Evolutionary conservation across 129 eudicot genomes (phyloP), one percentile per base, ranked within the genome.

Genomic region (Arctium minus): DNA sequence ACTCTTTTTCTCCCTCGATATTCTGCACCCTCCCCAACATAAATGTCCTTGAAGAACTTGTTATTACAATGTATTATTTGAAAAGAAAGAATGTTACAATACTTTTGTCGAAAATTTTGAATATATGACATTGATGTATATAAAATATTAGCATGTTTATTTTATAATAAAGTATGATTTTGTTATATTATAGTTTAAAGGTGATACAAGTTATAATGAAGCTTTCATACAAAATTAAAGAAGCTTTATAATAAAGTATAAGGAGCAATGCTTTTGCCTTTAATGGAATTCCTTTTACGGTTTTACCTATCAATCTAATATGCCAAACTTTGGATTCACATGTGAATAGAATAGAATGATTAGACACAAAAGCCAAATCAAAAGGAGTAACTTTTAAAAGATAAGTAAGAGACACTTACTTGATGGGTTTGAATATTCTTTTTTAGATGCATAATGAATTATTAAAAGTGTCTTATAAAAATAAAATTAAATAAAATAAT

Each of bases 241-340:
- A 84, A 84, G 87, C 87, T 84, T 84, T 84, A 72, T 72, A 31
- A 56, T 77, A 84, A 84, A 78, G 79, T 78, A 53, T 74, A 74
- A 73, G 67, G 79, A 70, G 82, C 79, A 35, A 60, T 37, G 83
- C 75, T 84, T 73, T 84, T 84, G 79, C 70, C 75, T 84, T 84
- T 84, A 79, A 62, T 40, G 79, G 83, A 62, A 30, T 62, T 73
- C 60, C 79, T 78, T 84, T 84, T 22, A 22, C 27, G 27, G 27
- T 22, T 22, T 22, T 83, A 73, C 74, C 73, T 39, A 39, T 38
- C 27, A 72, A 72, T 60, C 39, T 7, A 62, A 60, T 60, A 44
- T 73, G 42, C 40, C 86, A 77, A 76, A 83, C 81, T 46, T 40
- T 77, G 46, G 32, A 60, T 0, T 72, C 44, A 30, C 31, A 39